Conservation (phyloP, 1,284 basidiomycete species). For the Melampsora americana region DNA sequence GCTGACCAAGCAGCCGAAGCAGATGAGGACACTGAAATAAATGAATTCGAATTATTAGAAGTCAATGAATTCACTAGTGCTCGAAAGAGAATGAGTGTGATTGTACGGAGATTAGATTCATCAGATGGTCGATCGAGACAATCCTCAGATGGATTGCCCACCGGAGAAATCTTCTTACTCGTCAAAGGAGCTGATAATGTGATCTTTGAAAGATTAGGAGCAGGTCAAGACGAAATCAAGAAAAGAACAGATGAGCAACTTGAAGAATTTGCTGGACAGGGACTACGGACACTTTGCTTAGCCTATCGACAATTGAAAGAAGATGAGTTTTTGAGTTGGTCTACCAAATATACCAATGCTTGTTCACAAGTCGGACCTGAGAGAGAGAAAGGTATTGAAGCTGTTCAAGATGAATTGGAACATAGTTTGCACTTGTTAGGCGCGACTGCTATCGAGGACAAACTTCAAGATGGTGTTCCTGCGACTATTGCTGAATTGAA, state of each 20-base stretch:
- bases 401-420: constrained; percentile 77
- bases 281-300: constrained; percentile 83
- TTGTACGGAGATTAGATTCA: constrained; percentile 65
- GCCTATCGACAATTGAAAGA: constrained; percentile 80
- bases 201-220: constrained; percentile 82
- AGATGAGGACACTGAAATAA: constrained; percentile 57
- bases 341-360: constrained; percentile 74
- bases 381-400: constrained; percentile 75
- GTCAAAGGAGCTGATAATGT: constrained; percentile 89
- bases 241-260: constrained; percentile 75
- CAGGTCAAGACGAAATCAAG: constrained; percentile 69
- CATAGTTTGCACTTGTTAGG: constrained; percentile 77
- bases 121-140: background rate
- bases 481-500: constrained; percentile 95
- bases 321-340: constrained; percentile 77
- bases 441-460: constrained; percentile 96
- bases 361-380: constrained; percentile 68
- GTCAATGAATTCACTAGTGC: constrained; percentile 93
- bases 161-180: constrained; percentile 65
- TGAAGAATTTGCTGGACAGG: constrained; percentile 81
- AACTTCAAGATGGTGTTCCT: constrained; percentile 93
- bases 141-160: background rate
- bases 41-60: constrained; percentile 85
- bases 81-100: constrained; percentile 92
- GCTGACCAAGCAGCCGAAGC: background rate